These are phyloP conservation scores for Usnea hakonensis DNA, from an alignment of 495 filamentous ascomycete species.

Conservation along the genomic window DNA sequence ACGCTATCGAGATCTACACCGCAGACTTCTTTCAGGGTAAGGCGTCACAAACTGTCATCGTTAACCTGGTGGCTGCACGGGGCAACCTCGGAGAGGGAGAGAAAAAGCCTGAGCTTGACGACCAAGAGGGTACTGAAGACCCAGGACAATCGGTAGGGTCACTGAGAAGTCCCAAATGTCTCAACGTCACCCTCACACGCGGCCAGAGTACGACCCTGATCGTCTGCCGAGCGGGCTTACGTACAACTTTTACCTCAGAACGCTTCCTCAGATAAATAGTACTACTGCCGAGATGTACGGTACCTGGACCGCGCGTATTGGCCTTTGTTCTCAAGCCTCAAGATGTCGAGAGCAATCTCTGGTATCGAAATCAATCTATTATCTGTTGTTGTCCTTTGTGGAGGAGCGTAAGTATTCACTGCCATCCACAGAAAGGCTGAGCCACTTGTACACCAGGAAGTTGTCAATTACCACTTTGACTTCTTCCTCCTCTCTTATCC, in stretches of 20 bases:
- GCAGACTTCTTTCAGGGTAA: neutral
- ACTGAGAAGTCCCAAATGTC: neutral
- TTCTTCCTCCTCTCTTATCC: neutral
- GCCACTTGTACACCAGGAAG: slow-evolving; percentile 3
- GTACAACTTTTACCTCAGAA: slow-evolving; percentile 9
- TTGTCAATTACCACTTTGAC: slow-evolving; percentile 3
- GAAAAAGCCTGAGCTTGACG: too few species aligned
- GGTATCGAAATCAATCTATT: too few species aligned
- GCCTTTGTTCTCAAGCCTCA: too few species aligned
- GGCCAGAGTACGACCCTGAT: neutral
- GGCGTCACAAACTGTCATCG: neutral
- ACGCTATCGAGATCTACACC: neutral
- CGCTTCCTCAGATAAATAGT: slow-evolving; percentile 15
- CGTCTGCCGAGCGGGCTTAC: neutral
- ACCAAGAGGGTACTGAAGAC: neutral
- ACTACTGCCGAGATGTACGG: slow-evolving; percentile 28
- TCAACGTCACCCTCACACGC: neutral
- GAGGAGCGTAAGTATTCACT: slow-evolving; percentile 1
- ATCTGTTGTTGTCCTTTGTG: too few species aligned
- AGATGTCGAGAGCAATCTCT: too few species aligned
- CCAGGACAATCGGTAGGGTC: neutral
- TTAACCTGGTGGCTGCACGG: neutral
- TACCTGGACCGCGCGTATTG: slow-evolving; percentile 22
- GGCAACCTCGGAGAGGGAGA: neutral
- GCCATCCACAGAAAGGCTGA: slow-evolving; percentile 7